A percentile compares a stretch with the other conserved stretches of the same genome.
These are phyloP conservation scores for Bipolaris oryzae DNA, from an alignment of 2,329 filamentous ascomycete genomes.

Conservation along the genomic window DNA sequence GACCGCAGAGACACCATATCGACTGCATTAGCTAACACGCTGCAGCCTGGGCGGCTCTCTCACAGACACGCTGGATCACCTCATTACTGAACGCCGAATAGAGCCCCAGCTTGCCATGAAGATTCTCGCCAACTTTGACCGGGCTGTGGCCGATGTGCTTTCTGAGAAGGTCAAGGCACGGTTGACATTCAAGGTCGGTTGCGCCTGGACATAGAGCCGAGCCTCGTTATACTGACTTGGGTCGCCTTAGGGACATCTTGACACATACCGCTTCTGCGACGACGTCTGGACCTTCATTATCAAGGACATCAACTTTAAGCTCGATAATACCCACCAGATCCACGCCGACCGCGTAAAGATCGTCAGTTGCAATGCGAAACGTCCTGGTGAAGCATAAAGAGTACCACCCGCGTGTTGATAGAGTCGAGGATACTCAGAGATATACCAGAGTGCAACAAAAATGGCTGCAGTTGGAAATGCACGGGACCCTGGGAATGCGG, in stretches of 20 bases:
- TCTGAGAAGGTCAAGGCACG: slow-evolving; percentile 91
- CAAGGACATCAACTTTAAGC: slow-evolving; percentile 98
- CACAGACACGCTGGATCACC: slow-evolving; percentile 94
- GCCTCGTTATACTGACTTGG: slow-evolving; percentile 22
- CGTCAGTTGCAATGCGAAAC: slow-evolving; percentile 94
- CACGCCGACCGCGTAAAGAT: slow-evolving; percentile 96
- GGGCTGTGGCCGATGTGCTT: slow-evolving; percentile 86
- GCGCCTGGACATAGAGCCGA: neutral
- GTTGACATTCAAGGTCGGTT: slow-evolving; percentile 87
- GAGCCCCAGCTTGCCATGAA: slow-evolving; percentile 99
- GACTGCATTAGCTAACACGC: slow-evolving; percentile 34
- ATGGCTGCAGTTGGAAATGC: neutral
- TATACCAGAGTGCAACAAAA: neutral
- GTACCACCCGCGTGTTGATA: neutral
- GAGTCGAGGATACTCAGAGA: neutral
- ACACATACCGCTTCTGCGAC: slow-evolving; percentile 99
- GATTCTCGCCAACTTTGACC: slow-evolving; percentile 94
- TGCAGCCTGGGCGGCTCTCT: slow-evolving; percentile 87
- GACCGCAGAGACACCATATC: slow-evolving; percentile 9
- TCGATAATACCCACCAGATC: slow-evolving; percentile 79
- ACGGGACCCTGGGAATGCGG: neutral
- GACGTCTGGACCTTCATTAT: slow-evolving; percentile 99
- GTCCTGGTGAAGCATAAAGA: slow-evolving; percentile 62
- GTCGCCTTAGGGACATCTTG: slow-evolving; percentile 77
- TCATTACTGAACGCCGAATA: slow-evolving; percentile 93